Evolutionary conservation across 2,329 filamentous ascomycete species (phyloP), one percentile per base, ranked within the genome.

Genomic region (Colletotrichum noveboracense): DNA sequence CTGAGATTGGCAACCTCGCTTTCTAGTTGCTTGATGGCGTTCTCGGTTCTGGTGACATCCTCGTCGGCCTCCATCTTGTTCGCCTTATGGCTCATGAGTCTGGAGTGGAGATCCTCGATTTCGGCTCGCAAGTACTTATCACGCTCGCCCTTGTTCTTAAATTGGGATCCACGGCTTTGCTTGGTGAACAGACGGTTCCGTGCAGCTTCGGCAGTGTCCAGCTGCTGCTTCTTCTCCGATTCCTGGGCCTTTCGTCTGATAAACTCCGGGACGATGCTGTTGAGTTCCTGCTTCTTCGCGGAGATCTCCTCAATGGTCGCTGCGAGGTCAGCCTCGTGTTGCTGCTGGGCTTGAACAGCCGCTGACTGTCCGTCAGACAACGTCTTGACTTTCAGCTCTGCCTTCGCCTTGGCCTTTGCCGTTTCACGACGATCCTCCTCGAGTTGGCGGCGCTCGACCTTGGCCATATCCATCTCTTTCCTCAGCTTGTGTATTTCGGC

Each of bases 381-480:
- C 58, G 91, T 93, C 83, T 97, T 97, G 71, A 95, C 91, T 77
- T 95, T 94, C 38, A 98, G 88, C 84, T 99, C 97, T 4, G 94
- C 90, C 83, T 98, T 96, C 6, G 97, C 97, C 79, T 94, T 92
- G 9, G 91, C 87, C 81, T 95, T 95, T 7, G 96, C 94, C 34
- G 91, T 91, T 48, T 98, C 95, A 66, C 94, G 94, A 77, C 96
- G 93, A 81, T 99, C 97, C 77, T 96, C 94, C 80, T 99, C 97
- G 9, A 97, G 89, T 82, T 98, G 96, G 60, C 91, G 90, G 79
- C 95, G 94, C 81, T 99, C 97, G 58, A 97, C 93, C 78, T 93
- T 93, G 30, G 98, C 88, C 38, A 98, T 91, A 75, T 98, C 95
- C 80, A 98, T 91, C 79, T 97, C 92, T 79, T 96, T 94, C 80